phyloP scores from a whole-genome alignment of 2,329 filamentous ascomycete genomes.

The Xylariaceae sp. region DNA sequence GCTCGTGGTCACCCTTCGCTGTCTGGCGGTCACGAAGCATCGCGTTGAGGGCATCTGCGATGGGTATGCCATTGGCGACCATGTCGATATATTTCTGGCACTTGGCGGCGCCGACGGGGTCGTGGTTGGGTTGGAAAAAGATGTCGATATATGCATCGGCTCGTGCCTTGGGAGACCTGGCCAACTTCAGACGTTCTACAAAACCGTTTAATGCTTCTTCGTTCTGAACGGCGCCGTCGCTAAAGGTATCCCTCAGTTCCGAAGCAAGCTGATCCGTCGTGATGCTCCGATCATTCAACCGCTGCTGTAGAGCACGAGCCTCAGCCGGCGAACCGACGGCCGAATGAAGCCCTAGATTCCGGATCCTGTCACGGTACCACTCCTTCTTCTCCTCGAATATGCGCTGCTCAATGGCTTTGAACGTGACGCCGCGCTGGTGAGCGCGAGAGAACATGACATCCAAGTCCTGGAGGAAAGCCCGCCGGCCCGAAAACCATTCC shows the following conservation, averaged over 20 bases:
- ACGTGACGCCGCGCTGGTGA: conserved; percentile 32
- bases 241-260: conserved; percentile 17
- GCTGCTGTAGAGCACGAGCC: conserved; percentile 19
- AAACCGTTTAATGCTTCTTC: conserved; percentile 24
- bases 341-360: conserved; percentile 19
- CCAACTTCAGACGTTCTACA: conserved; percentile 23
- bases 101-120: conserved; percentile 22
- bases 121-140: conserved; percentile 32
- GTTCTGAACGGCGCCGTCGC: conserved; percentile 12
- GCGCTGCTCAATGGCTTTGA: conserved; percentile 40
- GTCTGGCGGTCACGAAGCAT: conserved; percentile 27
- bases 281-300: conserved; percentile 19
- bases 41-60: conserved; percentile 22
- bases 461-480: conserved; percentile 41
- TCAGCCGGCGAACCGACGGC: conserved; percentile 17
- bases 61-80: conserved; percentile 20
- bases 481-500: conserved; percentile 47
- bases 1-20: conserved; percentile 24
- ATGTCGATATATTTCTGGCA: conserved; percentile 33
- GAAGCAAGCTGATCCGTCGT: conserved; percentile 19
- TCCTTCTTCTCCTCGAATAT: conserved; percentile 44
- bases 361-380: conserved; percentile 39
- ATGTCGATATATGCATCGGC: conserved; percentile 32
- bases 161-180: conserved; percentile 25
- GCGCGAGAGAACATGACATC: conserved; percentile 42